Base-by-base conservation (phyloP, 768 basidiomycete species). In the Tulasnella sp. region DNA sequence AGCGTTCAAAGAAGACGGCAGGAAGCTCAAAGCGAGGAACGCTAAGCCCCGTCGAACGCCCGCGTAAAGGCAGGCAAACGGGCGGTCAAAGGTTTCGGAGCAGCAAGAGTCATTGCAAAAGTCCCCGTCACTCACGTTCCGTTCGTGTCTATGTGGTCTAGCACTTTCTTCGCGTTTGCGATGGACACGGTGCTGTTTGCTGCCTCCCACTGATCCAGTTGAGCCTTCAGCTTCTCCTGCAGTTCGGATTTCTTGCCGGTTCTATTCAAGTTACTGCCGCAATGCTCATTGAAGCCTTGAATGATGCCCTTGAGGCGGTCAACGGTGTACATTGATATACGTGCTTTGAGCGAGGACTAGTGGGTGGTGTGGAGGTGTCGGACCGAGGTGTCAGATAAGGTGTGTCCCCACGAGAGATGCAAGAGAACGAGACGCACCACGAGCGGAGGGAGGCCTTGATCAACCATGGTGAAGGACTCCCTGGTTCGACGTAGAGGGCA, bases 211-310 rank as follows among this genome's bases (percentile, higher is more conserved):
- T 83, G 80, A 81, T 93, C 91, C 83, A 96, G 86, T 81, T 89
- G 87, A 11, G 83, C 82, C 72, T 90, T 86, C 81, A 96, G 92
- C 81, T 93, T 89, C 85, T 95, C 93, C 84, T 95, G 94, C 73
- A 96, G 89, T 46, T 96, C 95, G 83, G 94, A 93, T 84, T 96
- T 96, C 87, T 93, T 95, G 40, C 95, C 95, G 16, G 93, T 89
- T 86, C 94, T 94, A 78, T 90, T 88, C 41, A 95, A 87, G 83
- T 89, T 89, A 5, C 90, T 90, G 77, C 87, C 86, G 84, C 94
- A 95, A 85, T 94, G 92, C 50, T 94, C 93, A 87, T 94, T 95
- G 83, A 96, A 88, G 37, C 92, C 92, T 54, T 88, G 85, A 80
- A 96, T 88, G 83, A 96, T 94, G 84, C 93, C 92, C 86, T 96